These are phyloP conservation scores for Podosphaera xanthii DNA, from an alignment of 2,329 filamentous ascomycete genomes.

Conservation along the genomic window DNA sequence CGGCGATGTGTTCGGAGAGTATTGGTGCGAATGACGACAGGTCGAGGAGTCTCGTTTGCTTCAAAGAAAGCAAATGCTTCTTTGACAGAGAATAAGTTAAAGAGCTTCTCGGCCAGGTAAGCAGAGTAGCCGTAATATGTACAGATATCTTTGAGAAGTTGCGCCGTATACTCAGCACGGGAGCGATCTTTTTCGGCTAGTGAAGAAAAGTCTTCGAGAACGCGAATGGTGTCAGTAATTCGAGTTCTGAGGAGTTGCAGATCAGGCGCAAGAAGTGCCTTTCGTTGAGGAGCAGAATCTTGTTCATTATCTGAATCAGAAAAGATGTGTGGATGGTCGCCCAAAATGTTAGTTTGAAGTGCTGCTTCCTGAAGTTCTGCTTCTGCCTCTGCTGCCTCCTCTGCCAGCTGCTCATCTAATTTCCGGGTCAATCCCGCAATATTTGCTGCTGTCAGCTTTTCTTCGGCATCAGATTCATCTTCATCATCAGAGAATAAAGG, in stretches of 20 bases:
- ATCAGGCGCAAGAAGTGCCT: slow-evolving; percentile 57
- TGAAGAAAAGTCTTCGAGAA: slow-evolving; percentile 71
- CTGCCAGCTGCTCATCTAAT: slow-evolving; percentile 53
- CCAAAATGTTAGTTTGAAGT: slow-evolving; percentile 80
- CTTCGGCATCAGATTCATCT: slow-evolving; percentile 68
- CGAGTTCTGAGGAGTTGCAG: slow-evolving; percentile 69
- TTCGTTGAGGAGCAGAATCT: slow-evolving; percentile 29
- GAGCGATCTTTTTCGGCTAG: slow-evolving; percentile 60
- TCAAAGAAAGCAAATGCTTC: slow-evolving; percentile 98
- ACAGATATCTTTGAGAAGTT: slow-evolving; percentile 79
- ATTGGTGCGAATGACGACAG: slow-evolving; percentile 91
- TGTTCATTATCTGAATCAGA: slow-evolving; percentile 38
- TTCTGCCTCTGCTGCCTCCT: slow-evolving; percentile 62
- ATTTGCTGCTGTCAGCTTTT: slow-evolving; percentile 83
- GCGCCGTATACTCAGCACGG: slow-evolving; percentile 66
- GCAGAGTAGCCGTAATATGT: slow-evolving; percentile 91
- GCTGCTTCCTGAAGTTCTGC: slow-evolving; percentile 69
- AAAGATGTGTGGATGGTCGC: slow-evolving; percentile 46
- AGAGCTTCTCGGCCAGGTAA: slow-evolving; percentile 89
- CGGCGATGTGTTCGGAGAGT: slow-evolving; percentile 56
- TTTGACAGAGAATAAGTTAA: slow-evolving; percentile 71
- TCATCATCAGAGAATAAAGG: slow-evolving; percentile 92
- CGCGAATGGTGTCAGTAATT: slow-evolving; percentile 81
- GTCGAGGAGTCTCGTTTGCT: slow-evolving; percentile 84
- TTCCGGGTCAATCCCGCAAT: slow-evolving; percentile 78